Evolutionary conservation across 2,329 filamentous ascomycete genomes (phyloP).

Genomic region (Simplicillium sp.): DNA sequence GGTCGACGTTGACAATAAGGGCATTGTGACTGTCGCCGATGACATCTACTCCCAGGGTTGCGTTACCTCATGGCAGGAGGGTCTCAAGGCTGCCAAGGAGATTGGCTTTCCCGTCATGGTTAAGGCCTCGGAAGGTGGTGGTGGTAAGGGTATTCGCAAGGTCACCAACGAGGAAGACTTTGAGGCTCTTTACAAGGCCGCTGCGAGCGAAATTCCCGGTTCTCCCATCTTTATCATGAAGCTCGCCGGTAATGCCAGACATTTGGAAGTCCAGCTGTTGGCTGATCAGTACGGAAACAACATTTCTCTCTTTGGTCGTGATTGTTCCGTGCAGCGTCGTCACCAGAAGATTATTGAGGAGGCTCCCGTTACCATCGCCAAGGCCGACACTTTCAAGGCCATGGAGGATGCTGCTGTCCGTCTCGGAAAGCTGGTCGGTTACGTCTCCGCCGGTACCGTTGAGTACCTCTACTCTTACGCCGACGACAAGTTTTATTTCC

Average conservation of each 20-base stretch:
- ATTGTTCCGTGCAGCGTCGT: constrained; percentile 95
- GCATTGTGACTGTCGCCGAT: constrained; percentile 87
- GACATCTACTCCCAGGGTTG: constrained; percentile 84
- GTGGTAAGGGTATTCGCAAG: constrained; percentile 98
- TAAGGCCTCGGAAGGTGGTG: constrained; percentile 98
- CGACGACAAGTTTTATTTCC: constrained; percentile 98
- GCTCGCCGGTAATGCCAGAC: constrained; percentile 88
- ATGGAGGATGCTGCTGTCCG: constrained; percentile 98
- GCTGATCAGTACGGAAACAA: constrained; percentile 99
- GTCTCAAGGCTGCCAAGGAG: constrained; percentile 72
- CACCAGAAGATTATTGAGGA: constrained; percentile 99
- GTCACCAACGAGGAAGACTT: constrained; percentile 80
- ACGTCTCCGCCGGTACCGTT: constrained; percentile 96
- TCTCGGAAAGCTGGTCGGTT: constrained; percentile 86
- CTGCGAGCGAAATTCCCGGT: constrained; percentile 93
- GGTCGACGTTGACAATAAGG: constrained; percentile 68
- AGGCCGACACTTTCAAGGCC: constrained; percentile 75
- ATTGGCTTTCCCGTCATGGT: constrained; percentile 99
- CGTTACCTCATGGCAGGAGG: constrained; percentile 82
- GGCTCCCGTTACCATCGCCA: constrained; percentile 93
- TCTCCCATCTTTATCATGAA: constrained; percentile 99
- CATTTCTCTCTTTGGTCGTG: constrained; percentile 95
- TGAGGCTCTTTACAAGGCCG: constrained; percentile 81
- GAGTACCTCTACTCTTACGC: constrained; percentile 98
- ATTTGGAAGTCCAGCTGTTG: constrained; percentile 93